Evolutionary conservation across 1,139 yeast species (phyloP).

Genomic region (Debaryomyces sp.): DNA sequence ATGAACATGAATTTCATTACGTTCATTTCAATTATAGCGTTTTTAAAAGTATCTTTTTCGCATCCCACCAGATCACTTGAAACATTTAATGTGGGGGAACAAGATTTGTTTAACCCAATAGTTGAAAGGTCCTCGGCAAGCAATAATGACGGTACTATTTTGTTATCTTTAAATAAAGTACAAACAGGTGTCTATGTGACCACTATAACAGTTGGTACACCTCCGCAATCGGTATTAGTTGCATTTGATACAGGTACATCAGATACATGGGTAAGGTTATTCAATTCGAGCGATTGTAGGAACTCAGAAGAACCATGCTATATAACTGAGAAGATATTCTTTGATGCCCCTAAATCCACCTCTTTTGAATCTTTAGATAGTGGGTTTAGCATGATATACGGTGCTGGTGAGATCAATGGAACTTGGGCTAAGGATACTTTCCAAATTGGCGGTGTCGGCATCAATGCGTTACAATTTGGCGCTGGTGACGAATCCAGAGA

Average conservation of each 20-base stretch:
- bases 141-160: neutral
- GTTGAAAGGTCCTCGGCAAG: neutral
- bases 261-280: constrained; percentile 12
- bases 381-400: constrained; percentile 10
- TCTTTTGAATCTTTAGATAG: constrained; percentile 1
- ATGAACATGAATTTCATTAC: neutral
- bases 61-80: constrained; percentile 1
- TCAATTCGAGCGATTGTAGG: constrained; percentile 7
- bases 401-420: constrained; percentile 10
- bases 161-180: constrained; percentile 6
- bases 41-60: neutral
- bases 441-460: neutral
- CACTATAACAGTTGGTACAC: constrained; percentile 9
- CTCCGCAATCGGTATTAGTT: constrained; percentile 9
- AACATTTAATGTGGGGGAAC: neutral
- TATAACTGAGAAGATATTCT: constrained; percentile 1
- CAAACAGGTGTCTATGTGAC: constrained; percentile 9
- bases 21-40: neutral
- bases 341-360: constrained; percentile 2
- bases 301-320: constrained; percentile 4
- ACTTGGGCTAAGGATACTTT: constrained; percentile 9
- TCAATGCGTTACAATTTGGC: constrained; percentile 7
- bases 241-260: constrained; percentile 13
- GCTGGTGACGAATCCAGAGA: constrained; percentile 3
- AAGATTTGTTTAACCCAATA: neutral